Conservation (phyloP, 2,329 filamentous ascomycete genomes). For the Rachicladosporium sp. region DNA sequence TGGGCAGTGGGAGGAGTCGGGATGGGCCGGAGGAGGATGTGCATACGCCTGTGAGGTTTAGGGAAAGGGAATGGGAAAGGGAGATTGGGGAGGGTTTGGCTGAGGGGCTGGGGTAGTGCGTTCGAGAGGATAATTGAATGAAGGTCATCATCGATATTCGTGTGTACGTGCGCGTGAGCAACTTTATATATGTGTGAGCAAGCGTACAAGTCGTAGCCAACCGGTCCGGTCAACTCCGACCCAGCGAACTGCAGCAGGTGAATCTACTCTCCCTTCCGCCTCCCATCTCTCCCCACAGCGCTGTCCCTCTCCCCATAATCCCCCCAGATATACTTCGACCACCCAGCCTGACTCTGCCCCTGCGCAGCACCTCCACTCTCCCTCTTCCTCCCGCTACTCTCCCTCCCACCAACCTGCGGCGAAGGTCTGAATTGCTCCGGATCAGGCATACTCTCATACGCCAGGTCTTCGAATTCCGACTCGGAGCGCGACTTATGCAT, state of each 20-base stretch:
- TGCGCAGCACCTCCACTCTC: neutral
- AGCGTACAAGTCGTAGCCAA: too few relatives aligned
- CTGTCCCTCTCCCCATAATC: conserved; percentile 26
- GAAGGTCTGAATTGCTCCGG: conserved; percentile 16
- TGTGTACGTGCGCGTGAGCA: too few relatives aligned
- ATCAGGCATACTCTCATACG: conserved; percentile 26
- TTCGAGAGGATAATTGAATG: too few relatives aligned
- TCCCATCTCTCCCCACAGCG: conserved; percentile 6
- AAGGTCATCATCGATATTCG: too few relatives aligned
- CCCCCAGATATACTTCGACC: conserved; percentile 27
- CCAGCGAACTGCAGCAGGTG: too few relatives aligned
- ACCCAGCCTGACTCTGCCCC: conserved; percentile 11
- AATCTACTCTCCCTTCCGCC: too few relatives aligned
- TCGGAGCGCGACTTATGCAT: conserved; percentile 76
- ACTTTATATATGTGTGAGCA: too few relatives aligned
- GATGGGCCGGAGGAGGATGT: conserved; percentile 31
- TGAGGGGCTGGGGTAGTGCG: conserved; percentile 60
- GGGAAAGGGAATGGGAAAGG: conserved; percentile 49
- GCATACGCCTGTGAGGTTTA: conserved; percentile 37
- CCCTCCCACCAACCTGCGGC: conserved; percentile 6
- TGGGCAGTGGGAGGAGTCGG: conserved; percentile 14
- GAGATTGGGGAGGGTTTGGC: conserved; percentile 72
- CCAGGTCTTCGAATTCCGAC: conserved; percentile 60
- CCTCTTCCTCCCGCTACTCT: conserved; percentile 2
- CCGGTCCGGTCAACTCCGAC: too few relatives aligned